phyloP scores from a whole-genome alignment of 495 filamentous ascomycete genomes.

The Aspergillus funiculosus region DNA sequence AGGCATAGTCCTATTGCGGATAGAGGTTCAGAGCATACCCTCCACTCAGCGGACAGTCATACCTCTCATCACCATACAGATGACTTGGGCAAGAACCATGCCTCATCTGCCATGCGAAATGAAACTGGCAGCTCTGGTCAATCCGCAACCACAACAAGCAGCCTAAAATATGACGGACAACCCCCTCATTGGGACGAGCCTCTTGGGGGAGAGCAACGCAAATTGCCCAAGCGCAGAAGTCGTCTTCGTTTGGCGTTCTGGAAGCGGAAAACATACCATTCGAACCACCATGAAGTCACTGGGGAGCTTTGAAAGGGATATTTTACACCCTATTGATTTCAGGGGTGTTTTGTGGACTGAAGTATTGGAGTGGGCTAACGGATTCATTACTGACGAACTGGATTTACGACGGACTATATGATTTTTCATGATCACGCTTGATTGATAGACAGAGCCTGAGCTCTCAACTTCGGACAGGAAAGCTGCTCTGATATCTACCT shows the following conservation, averaged over 20 bases:
- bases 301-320: constrained; percentile 31
- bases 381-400: constrained; percentile 28
- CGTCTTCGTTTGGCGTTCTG: constrained; percentile 44
- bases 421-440: constrained; percentile 25
- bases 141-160: constrained; percentile 30
- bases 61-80: constrained; percentile 23
- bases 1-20: constrained; percentile 7
- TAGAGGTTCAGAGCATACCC: constrained; percentile 4
- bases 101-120: constrained; percentile 20
- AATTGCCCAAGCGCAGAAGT: constrained; percentile 37
- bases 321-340: not conserved
- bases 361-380: not conserved
- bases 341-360: not conserved
- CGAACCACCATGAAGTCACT: constrained; percentile 33
- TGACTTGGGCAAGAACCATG: constrained; percentile 25
- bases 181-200: constrained; percentile 21
- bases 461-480: not conserved
- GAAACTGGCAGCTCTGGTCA: constrained; percentile 28
- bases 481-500: too few species aligned
- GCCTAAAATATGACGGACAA: constrained; percentile 25
- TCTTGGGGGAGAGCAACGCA: constrained; percentile 16
- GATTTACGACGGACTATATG: constrained; percentile 29
- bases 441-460: constrained; percentile 10
- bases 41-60: constrained; percentile 10
- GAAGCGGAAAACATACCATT: constrained; percentile 35